phyloP scores from a whole-genome alignment of 2,329 filamentous ascomycete genomes.

The Colletotrichum phormii region DNA sequence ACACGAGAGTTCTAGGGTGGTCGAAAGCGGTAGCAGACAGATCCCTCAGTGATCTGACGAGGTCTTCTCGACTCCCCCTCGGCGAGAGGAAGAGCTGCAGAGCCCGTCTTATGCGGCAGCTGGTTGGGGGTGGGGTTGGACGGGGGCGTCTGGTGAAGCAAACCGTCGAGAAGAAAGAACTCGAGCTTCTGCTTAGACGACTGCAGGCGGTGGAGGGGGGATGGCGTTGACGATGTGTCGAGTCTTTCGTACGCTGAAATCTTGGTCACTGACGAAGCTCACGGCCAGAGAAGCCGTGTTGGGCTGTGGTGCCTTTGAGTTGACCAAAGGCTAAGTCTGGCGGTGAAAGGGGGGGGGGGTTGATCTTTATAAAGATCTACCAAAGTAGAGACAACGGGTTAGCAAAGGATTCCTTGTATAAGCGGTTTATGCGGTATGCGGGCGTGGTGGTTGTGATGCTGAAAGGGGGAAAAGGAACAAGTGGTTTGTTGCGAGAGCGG shows the following conservation, averaged over 20 bases:
- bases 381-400: background rate
- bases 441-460: background rate
- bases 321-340: slow-evolving; percentile 71
- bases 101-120: slow-evolving; percentile 99
- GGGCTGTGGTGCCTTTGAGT: slow-evolving; percentile 69
- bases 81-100: slow-evolving; percentile 98
- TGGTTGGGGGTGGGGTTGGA: slow-evolving; percentile 75
- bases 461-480: background rate
- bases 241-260: slow-evolving; percentile 75
- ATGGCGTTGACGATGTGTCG: slow-evolving; percentile 75
- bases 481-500: slow-evolving; percentile 3
- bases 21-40: slow-evolving; percentile 93
- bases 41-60: slow-evolving; percentile 91
- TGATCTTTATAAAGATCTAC: slow-evolving; percentile 37
- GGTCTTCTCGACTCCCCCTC: slow-evolving; percentile 99
- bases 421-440: slow-evolving; percentile 3
- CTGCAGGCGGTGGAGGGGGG: slow-evolving; percentile 65
- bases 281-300: slow-evolving; percentile 75
- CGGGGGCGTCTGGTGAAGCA: slow-evolving; percentile 57
- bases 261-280: slow-evolving; percentile 73
- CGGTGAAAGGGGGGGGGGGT: slow-evolving; percentile 9
- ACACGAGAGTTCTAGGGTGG: slow-evolving; percentile 82
- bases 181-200: slow-evolving; percentile 60
- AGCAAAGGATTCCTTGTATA: slow-evolving; percentile 6
- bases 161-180: slow-evolving; percentile 62